These are phyloP conservation scores for Didymella pomorum DNA, from an alignment of 2,329 filamentous ascomycete species.

Conservation along the genomic window DNA sequence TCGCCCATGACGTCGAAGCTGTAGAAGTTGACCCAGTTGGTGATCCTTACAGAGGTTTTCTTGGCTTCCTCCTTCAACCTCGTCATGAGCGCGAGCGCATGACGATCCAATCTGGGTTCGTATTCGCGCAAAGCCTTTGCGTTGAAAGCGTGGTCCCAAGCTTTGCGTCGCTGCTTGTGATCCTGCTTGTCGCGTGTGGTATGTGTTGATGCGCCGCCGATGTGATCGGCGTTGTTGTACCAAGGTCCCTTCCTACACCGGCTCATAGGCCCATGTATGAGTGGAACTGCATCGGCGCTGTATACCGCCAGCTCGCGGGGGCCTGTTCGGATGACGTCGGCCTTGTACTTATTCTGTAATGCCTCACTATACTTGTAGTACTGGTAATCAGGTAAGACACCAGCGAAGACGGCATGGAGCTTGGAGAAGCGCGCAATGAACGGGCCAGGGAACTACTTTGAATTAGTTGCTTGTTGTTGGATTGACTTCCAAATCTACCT, in stretches of 20 bases:
- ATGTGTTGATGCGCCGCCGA: conserved; percentile 36
- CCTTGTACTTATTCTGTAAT: conserved; percentile 39
- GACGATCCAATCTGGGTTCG: conserved; percentile 45
- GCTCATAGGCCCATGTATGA: conserved; percentile 41
- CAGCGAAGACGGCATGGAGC: conserved; percentile 45
- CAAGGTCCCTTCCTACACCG: conserved; percentile 43
- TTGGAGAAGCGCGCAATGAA: conserved; percentile 49
- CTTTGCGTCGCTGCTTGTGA: conserved; percentile 41
- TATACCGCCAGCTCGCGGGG: conserved; percentile 46
- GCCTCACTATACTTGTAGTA: conserved; percentile 37
- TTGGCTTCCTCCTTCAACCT: conserved; percentile 33
- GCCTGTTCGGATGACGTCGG: conserved; percentile 46
- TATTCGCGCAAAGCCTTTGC: conserved; percentile 47
- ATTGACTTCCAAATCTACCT: conserved; percentile 22
- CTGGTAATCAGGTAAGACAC: conserved; percentile 32
- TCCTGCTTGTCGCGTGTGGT: conserved; percentile 40
- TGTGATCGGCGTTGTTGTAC: conserved; percentile 32
- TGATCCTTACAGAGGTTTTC: conserved; percentile 35
- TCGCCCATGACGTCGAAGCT: conserved; percentile 61
- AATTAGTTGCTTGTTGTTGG: background rate
- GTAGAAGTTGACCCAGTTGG: conserved; percentile 51
- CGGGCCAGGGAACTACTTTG: conserved; percentile 51
- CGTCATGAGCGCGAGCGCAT: conserved; percentile 37
- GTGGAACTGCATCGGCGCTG: conserved; percentile 37
- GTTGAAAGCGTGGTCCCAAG: conserved; percentile 48